Conservation (phyloP, 2,329 filamentous ascomycete species). For the Ophioceras dolichostomum region DNA sequence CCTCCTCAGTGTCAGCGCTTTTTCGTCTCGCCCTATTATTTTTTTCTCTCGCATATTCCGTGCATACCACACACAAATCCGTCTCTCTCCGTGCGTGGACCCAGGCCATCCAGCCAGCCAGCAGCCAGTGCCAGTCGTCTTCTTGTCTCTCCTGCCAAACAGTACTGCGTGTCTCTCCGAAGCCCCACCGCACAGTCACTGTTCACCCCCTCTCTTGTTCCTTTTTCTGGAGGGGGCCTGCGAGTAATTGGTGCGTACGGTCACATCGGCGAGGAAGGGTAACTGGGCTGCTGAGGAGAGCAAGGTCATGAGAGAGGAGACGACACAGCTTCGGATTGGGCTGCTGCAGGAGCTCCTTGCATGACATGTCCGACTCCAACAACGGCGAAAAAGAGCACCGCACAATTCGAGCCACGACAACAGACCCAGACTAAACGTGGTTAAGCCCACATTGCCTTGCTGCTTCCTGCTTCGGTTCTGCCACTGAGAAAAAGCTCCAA, state of each 20-base stretch:
- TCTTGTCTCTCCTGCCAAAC: background rate
- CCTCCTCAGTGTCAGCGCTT: too few relatives aligned
- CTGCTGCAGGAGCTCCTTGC: constrained; percentile 18
- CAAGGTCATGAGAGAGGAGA: constrained; percentile 9
- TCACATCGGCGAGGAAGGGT: constrained; percentile 2
- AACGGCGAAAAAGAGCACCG: constrained; percentile 16
- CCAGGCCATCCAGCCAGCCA: too few relatives aligned
- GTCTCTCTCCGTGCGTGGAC: too few relatives aligned
- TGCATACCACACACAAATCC: too few relatives aligned
- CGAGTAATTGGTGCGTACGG: background rate
- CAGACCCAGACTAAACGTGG: constrained; percentile 20
- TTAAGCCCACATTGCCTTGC: constrained; percentile 11
- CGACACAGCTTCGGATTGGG: constrained; percentile 18
- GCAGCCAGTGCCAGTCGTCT: too few relatives aligned
- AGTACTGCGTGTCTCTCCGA: background rate
- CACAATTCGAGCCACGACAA: constrained; percentile 31
- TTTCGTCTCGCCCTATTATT: too few relatives aligned
- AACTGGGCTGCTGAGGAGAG: too few relatives aligned
- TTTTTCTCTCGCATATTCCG: too few relatives aligned
- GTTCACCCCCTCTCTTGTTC: too few relatives aligned
- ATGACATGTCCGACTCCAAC: background rate
- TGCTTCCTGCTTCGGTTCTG: constrained; percentile 2
- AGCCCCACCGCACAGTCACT: background rate
- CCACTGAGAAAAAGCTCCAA: constrained; percentile 6
- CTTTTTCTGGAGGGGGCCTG: too few relatives aligned